These are phyloP conservation scores for Lepidium africanum DNA, from an alignment of 345 rosid genomes.

Conservation along the genomic window DNA sequence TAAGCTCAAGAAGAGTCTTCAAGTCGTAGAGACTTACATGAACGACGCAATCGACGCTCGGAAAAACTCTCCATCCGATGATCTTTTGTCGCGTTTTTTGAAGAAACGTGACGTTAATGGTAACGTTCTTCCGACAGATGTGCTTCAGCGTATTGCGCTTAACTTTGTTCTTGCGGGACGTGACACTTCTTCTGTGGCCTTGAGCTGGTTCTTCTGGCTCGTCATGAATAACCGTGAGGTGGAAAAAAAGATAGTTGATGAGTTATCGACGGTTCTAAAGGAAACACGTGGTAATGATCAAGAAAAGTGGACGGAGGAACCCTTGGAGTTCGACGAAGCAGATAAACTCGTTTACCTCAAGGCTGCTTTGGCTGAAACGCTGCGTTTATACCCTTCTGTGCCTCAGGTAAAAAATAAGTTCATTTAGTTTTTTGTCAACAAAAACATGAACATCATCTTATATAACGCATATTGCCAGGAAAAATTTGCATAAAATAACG, in stretches of 20 bases:
- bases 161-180: conserved; percentile 93
- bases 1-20: conserved; percentile 44
- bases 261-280: conserved; percentile 47
- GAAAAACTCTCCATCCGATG: conserved; percentile 71
- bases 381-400: conserved; percentile 87
- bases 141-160: conserved; percentile 79
- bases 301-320: conserved; percentile 59
- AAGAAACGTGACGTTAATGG: conserved; percentile 67
- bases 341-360: conserved; percentile 67
- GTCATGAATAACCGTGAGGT: conserved; percentile 60
- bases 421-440: neutral
- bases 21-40: conserved; percentile 62
- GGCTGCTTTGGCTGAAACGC: conserved; percentile 82
- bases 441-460: neutral
- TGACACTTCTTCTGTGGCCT: conserved; percentile 86
- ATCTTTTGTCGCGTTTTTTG: conserved; percentile 72
- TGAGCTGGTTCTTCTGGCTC: conserved; percentile 96
- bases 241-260: conserved; percentile 57
- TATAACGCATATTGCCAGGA: neutral
- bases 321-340: conserved; percentile 73
- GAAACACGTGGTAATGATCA: conserved; percentile 60
- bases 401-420: conserved; percentile 34
- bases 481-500: neutral
- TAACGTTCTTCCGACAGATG: conserved; percentile 41
- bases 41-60: conserved; percentile 57